Evolutionary conservation across 1,139 yeast species (phyloP), one percentile per base, ranked within the genome.

Genomic region (Hemisphaericaspora xylanilytica): DNA sequence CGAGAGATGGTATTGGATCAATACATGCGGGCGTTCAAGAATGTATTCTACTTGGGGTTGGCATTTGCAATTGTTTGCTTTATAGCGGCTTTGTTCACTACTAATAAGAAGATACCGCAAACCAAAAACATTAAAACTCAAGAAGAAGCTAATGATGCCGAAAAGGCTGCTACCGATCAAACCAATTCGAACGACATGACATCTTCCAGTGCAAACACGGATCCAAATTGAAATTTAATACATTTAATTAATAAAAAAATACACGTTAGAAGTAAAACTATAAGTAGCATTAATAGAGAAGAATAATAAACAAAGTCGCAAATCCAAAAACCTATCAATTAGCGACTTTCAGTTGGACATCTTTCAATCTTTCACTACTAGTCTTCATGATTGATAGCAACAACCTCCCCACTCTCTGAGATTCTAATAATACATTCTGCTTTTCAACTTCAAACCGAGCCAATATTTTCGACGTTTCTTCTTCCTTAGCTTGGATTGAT

Each of bases 21-120:
- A 18, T 55, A 69, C 37, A 65, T 73, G 70, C 54, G 50, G 20
- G 63, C 72, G 3, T 50, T 75, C 32, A 58, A 56, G 36, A 65
- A 68, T 46, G 70, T 70, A 3, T 74, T 67, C 41, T 73, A 68
- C 50, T 57, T 68, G 33, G 53, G 64, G 3, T 51, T 73, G 29
- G 77, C 65, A 0, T 52, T 64, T 25, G 59, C 70, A 2, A 46
- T 51, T 4, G 41, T 60, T 12, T 52, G 67, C 4, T 53, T 70
- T 9, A 32, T 72, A 1, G 45, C 56, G 10, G 45, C 66, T 0
- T 14, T 65, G 1, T 63, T 70, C 42, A 57, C 67, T 12, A 67
- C 78, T 2, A 68, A 65, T 43, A 60, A 60, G 37, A 58, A 51
- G 37, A 53, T 73, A 10, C 80, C 80, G 1, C 34, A 40, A 17